Conservation (phyloP, 768 basidiomycete species). For the Sistotremastrum suecicum region DNA sequence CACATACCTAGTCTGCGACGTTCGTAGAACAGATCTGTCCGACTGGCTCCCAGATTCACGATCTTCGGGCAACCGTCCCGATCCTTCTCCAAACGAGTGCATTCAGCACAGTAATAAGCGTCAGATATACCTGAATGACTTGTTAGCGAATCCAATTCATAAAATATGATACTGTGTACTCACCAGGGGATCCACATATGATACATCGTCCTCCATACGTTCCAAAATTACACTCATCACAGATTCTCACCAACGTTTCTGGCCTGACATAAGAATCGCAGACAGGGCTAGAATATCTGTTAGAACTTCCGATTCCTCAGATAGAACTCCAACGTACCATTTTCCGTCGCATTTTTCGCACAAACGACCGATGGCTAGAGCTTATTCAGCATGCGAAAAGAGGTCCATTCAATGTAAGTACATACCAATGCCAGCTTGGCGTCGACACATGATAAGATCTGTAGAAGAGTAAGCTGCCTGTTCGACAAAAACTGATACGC, state of each 20-base stretch:
- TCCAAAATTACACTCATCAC: constrained; percentile 99
- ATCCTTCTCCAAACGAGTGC: constrained; percentile 92
- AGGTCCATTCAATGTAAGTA: constrained; percentile 1
- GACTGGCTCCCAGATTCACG: constrained; percentile 87
- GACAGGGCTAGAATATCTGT: constrained; percentile 51
- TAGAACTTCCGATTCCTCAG: not conserved
- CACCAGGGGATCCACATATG: constrained; percentile 93
- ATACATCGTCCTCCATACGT: constrained; percentile 97
- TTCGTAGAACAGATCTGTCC: constrained; percentile 89
- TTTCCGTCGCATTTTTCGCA: constrained; percentile 99
- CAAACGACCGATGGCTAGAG: constrained; percentile 83
- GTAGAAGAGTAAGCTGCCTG: not conserved
- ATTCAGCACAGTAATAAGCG: constrained; percentile 98
- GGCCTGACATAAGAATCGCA: constrained; percentile 99
- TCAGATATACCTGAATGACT: constrained; percentile 74
- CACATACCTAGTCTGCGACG: constrained; percentile 63
- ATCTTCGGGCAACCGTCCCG: constrained; percentile 98
- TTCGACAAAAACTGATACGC: constrained; percentile 5
- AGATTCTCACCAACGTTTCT: constrained; percentile 94
- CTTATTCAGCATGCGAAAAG: not conserved
- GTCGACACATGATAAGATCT: constrained; percentile 98
- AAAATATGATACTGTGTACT: constrained; percentile 9
- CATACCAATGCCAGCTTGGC: constrained; percentile 93
- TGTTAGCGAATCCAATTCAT: not conserved
- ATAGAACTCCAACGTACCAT: constrained; percentile 47